Conservation (phyloP, 345 rosid genomes). For the Excoecaria cochinchinensis region DNA sequence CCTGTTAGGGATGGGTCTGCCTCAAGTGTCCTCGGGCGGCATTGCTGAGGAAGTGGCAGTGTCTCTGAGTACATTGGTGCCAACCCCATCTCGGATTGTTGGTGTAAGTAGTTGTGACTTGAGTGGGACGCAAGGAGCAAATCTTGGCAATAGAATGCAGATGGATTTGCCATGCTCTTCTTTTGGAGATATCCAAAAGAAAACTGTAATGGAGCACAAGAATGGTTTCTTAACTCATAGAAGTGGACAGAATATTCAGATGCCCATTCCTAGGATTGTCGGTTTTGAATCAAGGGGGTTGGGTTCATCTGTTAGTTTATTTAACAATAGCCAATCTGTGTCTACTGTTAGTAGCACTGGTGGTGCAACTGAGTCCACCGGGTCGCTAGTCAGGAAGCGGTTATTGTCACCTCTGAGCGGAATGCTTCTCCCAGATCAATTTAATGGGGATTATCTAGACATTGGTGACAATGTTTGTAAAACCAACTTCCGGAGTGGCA, state of each 20-base stretch:
- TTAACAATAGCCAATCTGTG: conserved; percentile 11
- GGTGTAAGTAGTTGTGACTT: conserved; percentile 24
- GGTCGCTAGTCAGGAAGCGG: conserved; percentile 20
- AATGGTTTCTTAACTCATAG: conserved; percentile 8
- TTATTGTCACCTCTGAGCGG: conserved; percentile 20
- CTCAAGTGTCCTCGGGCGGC: conserved; percentile 27
- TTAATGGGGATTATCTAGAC: conserved; percentile 15
- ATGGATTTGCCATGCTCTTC: conserved; percentile 22
- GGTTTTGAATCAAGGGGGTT: conserved; percentile 24
- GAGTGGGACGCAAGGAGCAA: conserved; percentile 29
- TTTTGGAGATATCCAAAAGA: conserved; percentile 18
- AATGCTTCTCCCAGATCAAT: conserved; percentile 22
- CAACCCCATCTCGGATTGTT: conserved; percentile 5
- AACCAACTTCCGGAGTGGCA: not conserved
- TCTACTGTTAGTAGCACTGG: conserved; percentile 11
- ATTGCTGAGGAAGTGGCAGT: conserved; percentile 26
- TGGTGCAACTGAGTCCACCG: conserved; percentile 14
- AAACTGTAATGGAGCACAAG: conserved; percentile 14
- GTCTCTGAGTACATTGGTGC: conserved; percentile 19
- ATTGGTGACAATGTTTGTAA: conserved; percentile 9
- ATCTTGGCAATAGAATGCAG: conserved; percentile 30
- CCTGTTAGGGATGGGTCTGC: conserved; percentile 21
- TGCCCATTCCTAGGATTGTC: conserved; percentile 22
- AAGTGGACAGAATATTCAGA: conserved; percentile 20
- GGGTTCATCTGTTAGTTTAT: conserved; percentile 6